Evolutionary conservation across 768 basidiomycete genomes (phyloP).

Genomic region (Termitomyces sp.): DNA sequence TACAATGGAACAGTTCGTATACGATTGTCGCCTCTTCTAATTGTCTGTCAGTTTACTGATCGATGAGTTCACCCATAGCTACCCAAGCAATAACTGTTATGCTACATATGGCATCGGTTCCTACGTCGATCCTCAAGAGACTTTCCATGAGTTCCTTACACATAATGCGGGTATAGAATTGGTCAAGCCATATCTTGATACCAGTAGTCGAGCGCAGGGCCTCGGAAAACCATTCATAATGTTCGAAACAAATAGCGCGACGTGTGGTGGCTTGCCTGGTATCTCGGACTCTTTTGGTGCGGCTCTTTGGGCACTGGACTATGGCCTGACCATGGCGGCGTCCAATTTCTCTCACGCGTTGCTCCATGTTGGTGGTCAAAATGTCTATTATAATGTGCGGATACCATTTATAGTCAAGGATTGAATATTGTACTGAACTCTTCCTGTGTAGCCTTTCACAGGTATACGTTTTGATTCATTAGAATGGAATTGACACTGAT

Average conservation of each 20-base stretch:
- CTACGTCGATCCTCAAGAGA: conserved; percentile 33
- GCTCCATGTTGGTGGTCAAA: conserved; percentile 62
- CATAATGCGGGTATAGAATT: conserved; percentile 49
- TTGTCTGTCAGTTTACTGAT: background rate
- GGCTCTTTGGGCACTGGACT: conserved; percentile 62
- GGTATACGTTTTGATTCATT: conserved; percentile 24
- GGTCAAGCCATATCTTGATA: conserved; percentile 45
- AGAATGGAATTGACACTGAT: background rate
- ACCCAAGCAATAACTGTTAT: conserved; percentile 57
- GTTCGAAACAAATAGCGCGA: conserved; percentile 69
- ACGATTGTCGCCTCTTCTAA: background rate
- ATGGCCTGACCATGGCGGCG: conserved; percentile 56
- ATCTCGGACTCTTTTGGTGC: conserved; percentile 58
- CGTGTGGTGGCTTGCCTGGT: conserved; percentile 65
- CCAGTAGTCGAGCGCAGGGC: conserved; percentile 37
- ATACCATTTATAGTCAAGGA: conserved; percentile 13
- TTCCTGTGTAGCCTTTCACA: conserved; percentile 50
- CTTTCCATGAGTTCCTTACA: conserved; percentile 51
- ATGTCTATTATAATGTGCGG: conserved; percentile 62
- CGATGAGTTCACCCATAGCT: conserved; percentile 22
- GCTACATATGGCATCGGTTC: conserved; percentile 39
- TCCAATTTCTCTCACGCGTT: conserved; percentile 50
- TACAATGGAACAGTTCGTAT: conserved; percentile 50
- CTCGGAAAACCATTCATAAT: conserved; percentile 49
- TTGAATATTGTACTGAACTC: conserved; percentile 9